Evolutionary conservation across 2,329 filamentous ascomycete genomes (phyloP).

Genomic region (Cladophialophora yegresii): DNA sequence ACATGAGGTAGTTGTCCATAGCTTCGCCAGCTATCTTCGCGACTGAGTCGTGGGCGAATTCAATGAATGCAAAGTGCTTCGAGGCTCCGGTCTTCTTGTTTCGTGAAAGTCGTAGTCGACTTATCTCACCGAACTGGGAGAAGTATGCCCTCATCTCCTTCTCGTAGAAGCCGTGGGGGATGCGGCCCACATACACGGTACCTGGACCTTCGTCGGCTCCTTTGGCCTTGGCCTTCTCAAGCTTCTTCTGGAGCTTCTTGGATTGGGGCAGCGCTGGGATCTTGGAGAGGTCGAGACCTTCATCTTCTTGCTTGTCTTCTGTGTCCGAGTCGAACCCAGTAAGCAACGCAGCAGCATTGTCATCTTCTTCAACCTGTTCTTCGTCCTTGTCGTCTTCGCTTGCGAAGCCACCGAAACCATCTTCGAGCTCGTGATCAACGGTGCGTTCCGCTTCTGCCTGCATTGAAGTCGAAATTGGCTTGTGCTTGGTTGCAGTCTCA

Average conservation of each 20-base stretch:
- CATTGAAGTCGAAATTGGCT: conserved; percentile 29
- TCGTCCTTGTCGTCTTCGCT: conserved; percentile 37
- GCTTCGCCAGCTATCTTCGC: conserved; percentile 90
- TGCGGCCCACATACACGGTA: conserved; percentile 82
- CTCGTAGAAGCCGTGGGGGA: conserved; percentile 96
- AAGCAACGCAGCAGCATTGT: conserved; percentile 57
- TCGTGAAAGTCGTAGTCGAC: conserved; percentile 76
- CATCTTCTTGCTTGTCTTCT: conserved; percentile 49
- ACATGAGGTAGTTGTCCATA: conserved; percentile 97
- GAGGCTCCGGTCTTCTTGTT: conserved; percentile 89
- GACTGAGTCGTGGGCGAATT: conserved; percentile 76
- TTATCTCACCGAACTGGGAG: conserved; percentile 84
- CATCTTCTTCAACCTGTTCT: conserved; percentile 47
- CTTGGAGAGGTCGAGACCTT: conserved; percentile 50
- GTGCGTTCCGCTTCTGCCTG: conserved; percentile 36
- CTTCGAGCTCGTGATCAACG: conserved; percentile 34
- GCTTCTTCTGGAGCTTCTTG: conserved; percentile 52
- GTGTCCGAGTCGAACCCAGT: conserved; percentile 60
- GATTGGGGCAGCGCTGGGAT: conserved; percentile 49
- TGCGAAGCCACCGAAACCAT: conserved; percentile 39
- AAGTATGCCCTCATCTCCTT: conserved; percentile 93
- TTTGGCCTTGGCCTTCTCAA: conserved; percentile 55
- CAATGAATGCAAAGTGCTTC: conserved; percentile 93
- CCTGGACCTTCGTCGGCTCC: conserved; percentile 59
- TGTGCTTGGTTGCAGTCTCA: conserved; percentile 29